These are phyloP conservation scores for Berkeleyomyces basicola DNA, from an alignment of 2,329 filamentous ascomycete species.

Conservation along the genomic window DNA sequence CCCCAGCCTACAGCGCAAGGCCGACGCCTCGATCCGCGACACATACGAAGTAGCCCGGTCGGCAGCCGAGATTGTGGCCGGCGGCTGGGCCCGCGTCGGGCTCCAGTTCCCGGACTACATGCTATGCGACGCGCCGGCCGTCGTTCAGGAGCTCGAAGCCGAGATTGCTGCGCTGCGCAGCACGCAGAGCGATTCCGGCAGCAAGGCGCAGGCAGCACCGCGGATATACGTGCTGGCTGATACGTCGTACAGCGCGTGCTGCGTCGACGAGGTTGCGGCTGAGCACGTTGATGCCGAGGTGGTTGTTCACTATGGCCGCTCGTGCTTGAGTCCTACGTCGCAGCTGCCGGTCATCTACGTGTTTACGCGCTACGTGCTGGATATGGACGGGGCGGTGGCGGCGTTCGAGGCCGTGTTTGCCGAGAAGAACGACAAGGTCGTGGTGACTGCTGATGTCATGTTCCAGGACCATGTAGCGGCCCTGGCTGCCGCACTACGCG, in stretches of 20 bases:
- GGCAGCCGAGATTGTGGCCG: conserved; percentile 53
- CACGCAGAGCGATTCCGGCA: background rate
- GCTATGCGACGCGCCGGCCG: conserved; percentile 68
- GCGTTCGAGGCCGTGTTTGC: conserved; percentile 55
- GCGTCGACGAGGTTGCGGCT: conserved; percentile 90
- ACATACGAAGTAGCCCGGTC: conserved; percentile 81
- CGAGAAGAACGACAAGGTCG: conserved; percentile 38
- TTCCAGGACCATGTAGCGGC: conserved; percentile 58
- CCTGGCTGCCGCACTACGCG: conserved; percentile 37
- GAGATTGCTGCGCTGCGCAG: conserved; percentile 6
- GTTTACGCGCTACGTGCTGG: conserved; percentile 60
- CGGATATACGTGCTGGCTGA: conserved; percentile 75
- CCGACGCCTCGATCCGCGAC: conserved; percentile 42
- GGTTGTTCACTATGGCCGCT: conserved; percentile 84
- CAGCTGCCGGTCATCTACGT: conserved; percentile 78
- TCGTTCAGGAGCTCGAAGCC: conserved; percentile 41
- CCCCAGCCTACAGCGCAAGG: conserved; percentile 24
- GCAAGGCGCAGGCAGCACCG: conserved; percentile 2
- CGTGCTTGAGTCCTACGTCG: conserved; percentile 80
- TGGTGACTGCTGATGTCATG: conserved; percentile 80
- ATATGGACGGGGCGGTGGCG: conserved; percentile 36
- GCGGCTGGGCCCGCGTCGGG: conserved; percentile 59
- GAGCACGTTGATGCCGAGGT: conserved; percentile 85
- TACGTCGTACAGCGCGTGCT: conserved; percentile 93
- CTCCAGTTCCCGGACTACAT: conserved; percentile 94